Evolutionary conservation across 2,329 filamentous ascomycete genomes (phyloP), one percentile per base, ranked within the genome.

Genomic region (Fusarium coicis): DNA sequence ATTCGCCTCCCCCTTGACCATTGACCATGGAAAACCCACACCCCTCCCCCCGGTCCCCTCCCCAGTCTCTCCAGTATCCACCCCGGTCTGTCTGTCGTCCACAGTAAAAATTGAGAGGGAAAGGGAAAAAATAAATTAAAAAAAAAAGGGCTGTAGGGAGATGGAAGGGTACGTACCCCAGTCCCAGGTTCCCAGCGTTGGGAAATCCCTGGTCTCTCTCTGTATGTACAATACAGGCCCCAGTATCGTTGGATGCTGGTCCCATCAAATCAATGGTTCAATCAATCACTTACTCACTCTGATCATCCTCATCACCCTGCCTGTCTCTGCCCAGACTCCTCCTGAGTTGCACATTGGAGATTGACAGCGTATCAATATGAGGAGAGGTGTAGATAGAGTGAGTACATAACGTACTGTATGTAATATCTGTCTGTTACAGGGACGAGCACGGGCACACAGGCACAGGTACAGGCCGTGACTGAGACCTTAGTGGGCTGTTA

Each of bases 61-160:
- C 74, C 74, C 71, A 73, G 71, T 72, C 67, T 75, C 71, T 71
- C 74, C 74, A 76, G 74, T 76, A 63, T 56, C 60, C 60, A 74
- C 74, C 71, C 74, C 72, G 69, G 74, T 70, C 74, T 68, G 47
- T 53, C 63, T 72, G 60, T 61, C 46, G 56, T 72, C 59, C 70
- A 72, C 69, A 69, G 65, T 53, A 63, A 72, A 63, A 66, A 63
- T 54, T 56, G 39, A 56, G 70, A 54, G 44, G 42, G 32, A 37
- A 43, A 52, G 43, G 55, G 30, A 60, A 72, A 66, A 53, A 72
- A 72, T 53, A n/a, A 54, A 69, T 53, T 69, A 62, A 42, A 44
- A 44, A 49, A 60, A 53, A 72, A 59, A 63, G 54, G 58, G 55
- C 54, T 63, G 56, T 53, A 66, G 39, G 43, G 42, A 59, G 44